Conservation (phyloP, 352 stramenopile genomes). For the Blastocystis sp. region DNA sequence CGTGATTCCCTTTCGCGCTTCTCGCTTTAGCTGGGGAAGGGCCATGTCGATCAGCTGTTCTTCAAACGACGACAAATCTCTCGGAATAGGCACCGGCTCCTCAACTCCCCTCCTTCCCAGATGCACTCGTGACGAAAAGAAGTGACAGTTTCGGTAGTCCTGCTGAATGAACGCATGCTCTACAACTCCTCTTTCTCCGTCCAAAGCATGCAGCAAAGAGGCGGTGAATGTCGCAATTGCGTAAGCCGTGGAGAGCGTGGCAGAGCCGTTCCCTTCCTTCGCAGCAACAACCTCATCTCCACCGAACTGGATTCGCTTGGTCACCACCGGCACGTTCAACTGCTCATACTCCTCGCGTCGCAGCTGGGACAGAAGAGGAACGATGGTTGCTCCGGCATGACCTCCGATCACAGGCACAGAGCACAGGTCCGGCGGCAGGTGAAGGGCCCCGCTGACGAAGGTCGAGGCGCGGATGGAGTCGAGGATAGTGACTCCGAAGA, state of each 20-base stretch:
- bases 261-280: slow-evolving; percentile 85
- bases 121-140: slow-evolving; percentile 82
- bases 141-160: slow-evolving; percentile 86
- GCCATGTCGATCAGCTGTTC: background rate
- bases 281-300: slow-evolving; percentile 93
- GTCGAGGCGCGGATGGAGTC: slow-evolving; percentile 52
- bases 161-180: slow-evolving; percentile 96
- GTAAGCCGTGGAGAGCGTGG: slow-evolving; percentile 98
- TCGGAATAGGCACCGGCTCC: slow-evolving; percentile 86
- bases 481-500: slow-evolving; percentile 63
- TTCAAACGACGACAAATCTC: slow-evolving; percentile 74
- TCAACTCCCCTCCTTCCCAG: slow-evolving; percentile 91
- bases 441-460: slow-evolving; percentile 9
- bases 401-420: slow-evolving; percentile 93
- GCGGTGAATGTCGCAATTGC: slow-evolving; percentile 89
- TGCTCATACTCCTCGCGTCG: background rate
- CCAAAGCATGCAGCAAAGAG: slow-evolving; percentile 88
- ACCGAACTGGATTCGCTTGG: slow-evolving; percentile 90
- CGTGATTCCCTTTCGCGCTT: slow-evolving; percentile 51
- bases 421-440: slow-evolving; percentile 72
- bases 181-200: slow-evolving; percentile 86
- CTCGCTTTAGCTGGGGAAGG: slow-evolving; percentile 9
- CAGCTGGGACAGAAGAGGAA: slow-evolving; percentile 91
- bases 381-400: slow-evolving; percentile 97
- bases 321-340: slow-evolving; percentile 81